Conservation (phyloP, 2,329 filamentous ascomycete genomes). For the Neonectria coccinea region DNA sequence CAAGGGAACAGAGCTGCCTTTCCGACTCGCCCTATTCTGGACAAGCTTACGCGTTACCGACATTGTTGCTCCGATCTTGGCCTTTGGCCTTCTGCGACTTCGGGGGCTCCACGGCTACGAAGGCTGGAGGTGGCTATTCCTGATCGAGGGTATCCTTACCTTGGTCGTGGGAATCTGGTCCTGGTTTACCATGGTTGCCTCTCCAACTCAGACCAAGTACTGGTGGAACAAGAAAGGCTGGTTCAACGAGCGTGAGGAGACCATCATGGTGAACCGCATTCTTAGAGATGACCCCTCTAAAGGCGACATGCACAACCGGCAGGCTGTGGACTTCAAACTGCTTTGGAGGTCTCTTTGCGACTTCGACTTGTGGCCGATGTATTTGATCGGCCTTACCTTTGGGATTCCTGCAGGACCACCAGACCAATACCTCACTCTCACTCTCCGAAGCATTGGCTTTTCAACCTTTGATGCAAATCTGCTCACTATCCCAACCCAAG, state of each 20-base stretch:
- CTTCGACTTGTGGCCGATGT: slow-evolving; percentile 69
- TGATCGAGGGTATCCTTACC: slow-evolving; percentile 57
- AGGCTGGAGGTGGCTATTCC: slow-evolving; percentile 52
- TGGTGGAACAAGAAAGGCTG: slow-evolving; percentile 64
- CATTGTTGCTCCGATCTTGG: slow-evolving; percentile 39
- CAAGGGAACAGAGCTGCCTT: slow-evolving; percentile 42
- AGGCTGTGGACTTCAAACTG: slow-evolving; percentile 56
- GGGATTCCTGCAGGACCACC: slow-evolving; percentile 61
- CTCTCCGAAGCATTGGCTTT: slow-evolving; percentile 37
- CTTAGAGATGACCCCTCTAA: slow-evolving; percentile 69
- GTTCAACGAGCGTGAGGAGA: slow-evolving; percentile 56
- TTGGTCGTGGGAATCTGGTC: slow-evolving; percentile 39
- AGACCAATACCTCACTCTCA: slow-evolving; percentile 64
- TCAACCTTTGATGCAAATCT: slow-evolving; percentile 56
- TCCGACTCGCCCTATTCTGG: slow-evolving; percentile 36
- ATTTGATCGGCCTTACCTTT: slow-evolving; percentile 61
- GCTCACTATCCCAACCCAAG: slow-evolving; percentile 30
- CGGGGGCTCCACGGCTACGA: slow-evolving; percentile 39
- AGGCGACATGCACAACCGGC: slow-evolving; percentile 70
- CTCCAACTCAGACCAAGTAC: slow-evolving; percentile 59
- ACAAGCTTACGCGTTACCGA: slow-evolving; percentile 27
- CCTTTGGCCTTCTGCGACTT: slow-evolving; percentile 41
- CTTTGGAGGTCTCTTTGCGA: slow-evolving; percentile 66
- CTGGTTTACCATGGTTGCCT: slow-evolving; percentile 43
- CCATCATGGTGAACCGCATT: slow-evolving; percentile 68